Evolutionary conservation across 2,329 filamentous ascomycete species (phyloP), one percentile per base, ranked within the genome.

Genomic region (Monosporascus sp.): DNA sequence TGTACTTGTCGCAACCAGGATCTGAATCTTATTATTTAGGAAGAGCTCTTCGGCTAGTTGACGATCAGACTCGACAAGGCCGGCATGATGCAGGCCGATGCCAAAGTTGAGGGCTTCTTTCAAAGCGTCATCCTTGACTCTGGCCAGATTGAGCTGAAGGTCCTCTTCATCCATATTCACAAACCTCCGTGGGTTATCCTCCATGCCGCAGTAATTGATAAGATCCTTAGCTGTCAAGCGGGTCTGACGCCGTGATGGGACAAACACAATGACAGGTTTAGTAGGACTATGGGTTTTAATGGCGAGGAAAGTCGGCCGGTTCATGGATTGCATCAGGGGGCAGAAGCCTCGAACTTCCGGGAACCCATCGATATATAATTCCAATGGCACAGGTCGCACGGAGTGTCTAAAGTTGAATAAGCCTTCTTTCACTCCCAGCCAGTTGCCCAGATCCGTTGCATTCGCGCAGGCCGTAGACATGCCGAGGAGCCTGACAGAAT

Each of bases 381-480:
- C 93, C 39, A 99, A 72, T 0, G 95, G 94, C 9, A 99, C 95
- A 2, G 95, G 94, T 24, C 94, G 90, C 37, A 99, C 95, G 0
- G 92, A 97, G 67, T 99, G 94, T 27, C 91, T 83, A 72, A 99
- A 99, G 71, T 99, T 99, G 81, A 96, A 99, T 24, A 99, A 72
- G 0, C 87, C 93, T 64, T 96, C 89, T 67, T 96, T 97, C 39
- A 99, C 95, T 47, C 94, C 94, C 3, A 99, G 81, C 94, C 94
- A 99, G 65, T 96, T 97, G 2, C 82, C 95, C 37, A 99, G 78
- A 68, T 99, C 95, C 15, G 83, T 89, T 2, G 95, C 94, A 66
- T 99, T 99, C 15, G 94, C 94, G 63, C 93, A 97, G 9, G 94
- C 95, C 18, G 94, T 99, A 2, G 94, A 99, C 95, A 99, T 99